Conservation (phyloP, 2,329 filamentous ascomycete species). For the Magnaporthiopsis incrustans region DNA sequence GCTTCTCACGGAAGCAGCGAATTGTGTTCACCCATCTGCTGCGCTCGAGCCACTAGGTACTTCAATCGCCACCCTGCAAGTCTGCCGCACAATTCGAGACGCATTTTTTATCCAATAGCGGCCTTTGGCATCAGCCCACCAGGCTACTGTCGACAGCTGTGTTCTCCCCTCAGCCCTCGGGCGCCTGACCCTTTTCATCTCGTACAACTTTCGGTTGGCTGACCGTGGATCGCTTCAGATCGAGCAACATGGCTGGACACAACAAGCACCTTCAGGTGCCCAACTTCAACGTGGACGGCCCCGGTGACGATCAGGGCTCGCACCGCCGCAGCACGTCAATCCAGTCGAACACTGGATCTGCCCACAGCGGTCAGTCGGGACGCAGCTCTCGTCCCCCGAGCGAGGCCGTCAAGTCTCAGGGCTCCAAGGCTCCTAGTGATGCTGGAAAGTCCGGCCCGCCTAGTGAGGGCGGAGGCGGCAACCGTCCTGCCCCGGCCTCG, state of each 20-base stretch:
- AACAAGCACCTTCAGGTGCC: conserved; percentile 5
- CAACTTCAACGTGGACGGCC: conserved; percentile 6
- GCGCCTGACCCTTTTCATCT: no score
- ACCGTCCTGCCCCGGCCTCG: background rate
- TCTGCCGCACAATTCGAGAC: no score
- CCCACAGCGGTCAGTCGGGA: background rate
- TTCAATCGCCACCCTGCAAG: no score
- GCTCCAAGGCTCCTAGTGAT: conserved; percentile 5
- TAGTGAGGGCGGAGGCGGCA: background rate
- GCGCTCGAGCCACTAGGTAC: no score
- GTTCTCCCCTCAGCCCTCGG: background rate
- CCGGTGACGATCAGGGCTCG: conserved; percentile 3
- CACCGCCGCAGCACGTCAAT: background rate
- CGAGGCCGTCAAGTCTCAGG: background rate
- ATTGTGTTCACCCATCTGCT: no score
- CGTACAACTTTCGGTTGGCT: no score
- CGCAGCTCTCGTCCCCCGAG: background rate
- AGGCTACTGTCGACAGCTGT: no score
- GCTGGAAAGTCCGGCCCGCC: conserved; percentile 1
- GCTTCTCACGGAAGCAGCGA: no score
- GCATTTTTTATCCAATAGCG: no score
- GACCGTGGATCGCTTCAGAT: background rate
- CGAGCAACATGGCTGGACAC: background rate
- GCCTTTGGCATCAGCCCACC: no score
- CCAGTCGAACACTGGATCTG: conserved; percentile 2